Evolutionary conservation across 768 basidiomycete species (phyloP).

Genomic region (Serendipita sp.): DNA sequence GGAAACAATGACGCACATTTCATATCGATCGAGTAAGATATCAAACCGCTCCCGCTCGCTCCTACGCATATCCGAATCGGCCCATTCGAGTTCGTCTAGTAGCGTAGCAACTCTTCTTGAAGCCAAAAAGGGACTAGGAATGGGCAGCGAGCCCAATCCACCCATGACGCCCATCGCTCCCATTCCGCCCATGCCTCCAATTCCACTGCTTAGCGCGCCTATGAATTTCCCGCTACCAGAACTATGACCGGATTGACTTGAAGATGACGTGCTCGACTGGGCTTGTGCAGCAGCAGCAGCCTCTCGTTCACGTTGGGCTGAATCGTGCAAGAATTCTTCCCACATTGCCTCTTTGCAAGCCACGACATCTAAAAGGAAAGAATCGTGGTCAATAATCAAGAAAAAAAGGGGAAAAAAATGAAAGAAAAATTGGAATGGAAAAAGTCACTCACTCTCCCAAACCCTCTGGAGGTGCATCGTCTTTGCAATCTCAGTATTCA

Average conservation of each 20-base stretch:
- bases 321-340: conserved; percentile 1
- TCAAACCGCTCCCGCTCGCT: conserved; percentile 3
- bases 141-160: neutral
- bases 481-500: neutral
- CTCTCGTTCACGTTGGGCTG: neutral
- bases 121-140: neutral
- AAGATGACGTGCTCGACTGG: neutral
- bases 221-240: neutral
- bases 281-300: neutral
- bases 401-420: too few species aligned
- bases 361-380: neutral
- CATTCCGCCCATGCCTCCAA: neutral
- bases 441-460: conserved; percentile 2
- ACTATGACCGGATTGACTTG: neutral
- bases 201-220: neutral
- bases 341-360: conserved; percentile 6
- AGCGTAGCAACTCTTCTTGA: neutral
- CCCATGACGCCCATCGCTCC: neutral
- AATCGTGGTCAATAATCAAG: neutral
- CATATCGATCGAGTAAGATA: neutral
- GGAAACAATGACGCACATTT: neutral
- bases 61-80: neutral
- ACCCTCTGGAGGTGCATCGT: neutral
- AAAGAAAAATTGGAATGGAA: too few species aligned
- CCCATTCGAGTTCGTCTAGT: conserved; percentile 3